A percentile compares a stretch with the other conserved stretches of the same genome.
These are phyloP conservation scores for Phialemoniopsis sp. DNA, from an alignment of 2,329 filamentous ascomycete genomes.

Conservation along the genomic window DNA sequence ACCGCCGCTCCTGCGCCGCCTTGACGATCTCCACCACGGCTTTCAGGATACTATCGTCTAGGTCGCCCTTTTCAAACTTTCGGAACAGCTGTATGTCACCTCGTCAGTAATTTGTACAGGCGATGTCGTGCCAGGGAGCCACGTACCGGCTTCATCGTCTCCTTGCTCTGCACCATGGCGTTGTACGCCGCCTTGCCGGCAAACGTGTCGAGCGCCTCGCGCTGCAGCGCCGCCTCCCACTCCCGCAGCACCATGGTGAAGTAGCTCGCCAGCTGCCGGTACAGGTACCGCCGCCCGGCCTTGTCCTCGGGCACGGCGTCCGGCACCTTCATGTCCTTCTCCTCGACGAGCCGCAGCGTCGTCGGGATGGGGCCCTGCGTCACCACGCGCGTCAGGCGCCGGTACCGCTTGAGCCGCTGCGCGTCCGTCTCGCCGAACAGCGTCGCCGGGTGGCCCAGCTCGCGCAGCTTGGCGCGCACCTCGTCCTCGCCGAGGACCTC, in stretches of 20 bases:
- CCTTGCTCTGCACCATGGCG: conserved; percentile 81
- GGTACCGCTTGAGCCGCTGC: conserved; percentile 66
- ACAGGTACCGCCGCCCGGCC: conserved; percentile 67
- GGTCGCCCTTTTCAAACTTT: conserved; percentile 76
- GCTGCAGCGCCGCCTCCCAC: conserved; percentile 76
- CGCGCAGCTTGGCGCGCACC: conserved; percentile 63
- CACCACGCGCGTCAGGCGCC: conserved; percentile 56
- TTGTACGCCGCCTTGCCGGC: conserved; percentile 78
- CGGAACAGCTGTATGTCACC: conserved; percentile 64
- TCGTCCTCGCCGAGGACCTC: conserved; percentile 66
- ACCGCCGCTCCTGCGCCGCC: conserved; percentile 83
- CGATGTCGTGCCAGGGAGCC: no score
- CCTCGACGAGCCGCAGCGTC: conserved; percentile 71
- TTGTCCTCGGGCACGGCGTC: conserved; percentile 56
- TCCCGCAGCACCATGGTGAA: conserved; percentile 93
- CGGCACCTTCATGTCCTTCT: conserved; percentile 84
- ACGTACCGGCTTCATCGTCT: conserved; percentile 75
- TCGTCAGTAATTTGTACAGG: conserved; percentile 6
- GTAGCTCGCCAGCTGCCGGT: conserved; percentile 86
- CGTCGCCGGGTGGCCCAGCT: conserved; percentile 65
- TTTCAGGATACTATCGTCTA: conserved; percentile 74
- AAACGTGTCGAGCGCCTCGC: conserved; percentile 62
- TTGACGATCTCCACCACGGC: conserved; percentile 89
- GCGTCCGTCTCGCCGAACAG: conserved; percentile 81
- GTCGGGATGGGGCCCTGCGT: conserved; percentile 83